Evolutionary conservation across 2,329 filamentous ascomycete genomes (phyloP).

Genomic region (Hypomyces rosellus): DNA sequence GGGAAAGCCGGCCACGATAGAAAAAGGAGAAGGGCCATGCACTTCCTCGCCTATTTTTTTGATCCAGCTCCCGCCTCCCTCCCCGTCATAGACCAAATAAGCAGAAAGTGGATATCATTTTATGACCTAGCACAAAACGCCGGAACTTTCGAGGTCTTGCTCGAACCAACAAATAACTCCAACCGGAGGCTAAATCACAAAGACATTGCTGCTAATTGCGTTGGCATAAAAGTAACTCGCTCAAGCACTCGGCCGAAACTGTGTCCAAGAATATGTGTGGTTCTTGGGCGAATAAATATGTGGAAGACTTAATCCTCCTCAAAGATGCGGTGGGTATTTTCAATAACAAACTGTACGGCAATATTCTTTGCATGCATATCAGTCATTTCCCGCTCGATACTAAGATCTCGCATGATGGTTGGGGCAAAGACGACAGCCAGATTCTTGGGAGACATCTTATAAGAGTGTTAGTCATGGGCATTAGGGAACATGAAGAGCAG

Average conservation of each 20-base stretch:
- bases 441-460: constrained; percentile 90
- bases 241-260: neutral
- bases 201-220: no score
- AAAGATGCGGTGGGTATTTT: constrained; percentile 82
- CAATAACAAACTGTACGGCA: constrained; percentile 87
- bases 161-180: neutral
- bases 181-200: neutral
- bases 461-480: constrained; percentile 12
- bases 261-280: neutral
- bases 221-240: neutral
- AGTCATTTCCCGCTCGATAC: constrained; percentile 87
- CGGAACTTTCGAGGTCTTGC: neutral
- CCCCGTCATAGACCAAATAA: neutral
- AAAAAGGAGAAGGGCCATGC: neutral
- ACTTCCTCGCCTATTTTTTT: neutral
- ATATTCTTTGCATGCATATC: constrained; percentile 93
- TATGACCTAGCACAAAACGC: constrained; percentile 1
- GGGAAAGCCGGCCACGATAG: no score
- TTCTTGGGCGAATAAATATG: neutral
- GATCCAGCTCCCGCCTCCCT: neutral
- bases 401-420: constrained; percentile 90
- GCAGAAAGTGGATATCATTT: constrained; percentile 3
- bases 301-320: constrained; percentile 31
- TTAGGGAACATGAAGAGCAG: neutral
- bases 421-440: constrained; percentile 95